These are phyloP conservation scores for Cladorrhinum samala DNA, from an alignment of 495 filamentous ascomycete species.

Conservation along the genomic window DNA sequence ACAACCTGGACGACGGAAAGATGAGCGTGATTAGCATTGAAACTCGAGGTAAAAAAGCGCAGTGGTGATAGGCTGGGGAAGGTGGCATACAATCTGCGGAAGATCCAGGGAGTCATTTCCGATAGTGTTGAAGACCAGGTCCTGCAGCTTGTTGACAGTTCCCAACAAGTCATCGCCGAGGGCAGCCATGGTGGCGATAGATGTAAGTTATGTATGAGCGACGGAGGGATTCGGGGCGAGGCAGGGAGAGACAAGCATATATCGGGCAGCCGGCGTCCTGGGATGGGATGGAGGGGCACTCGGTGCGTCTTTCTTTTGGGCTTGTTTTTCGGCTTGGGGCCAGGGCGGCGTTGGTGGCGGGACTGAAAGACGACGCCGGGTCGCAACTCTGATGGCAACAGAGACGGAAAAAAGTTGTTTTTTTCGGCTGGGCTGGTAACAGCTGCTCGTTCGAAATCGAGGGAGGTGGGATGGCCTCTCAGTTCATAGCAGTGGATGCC, in stretches of 20 bases:
- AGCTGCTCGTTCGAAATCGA: not conserved
- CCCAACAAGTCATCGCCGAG: conserved; percentile 88
- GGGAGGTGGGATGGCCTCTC: conserved; percentile 17
- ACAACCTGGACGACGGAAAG: conserved; percentile 62
- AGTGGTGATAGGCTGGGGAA: conserved; percentile 10
- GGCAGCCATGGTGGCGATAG: conserved; percentile 42
- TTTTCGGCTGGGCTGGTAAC: conserved; percentile 3
- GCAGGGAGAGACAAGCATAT: no score
- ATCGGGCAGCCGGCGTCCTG: no score
- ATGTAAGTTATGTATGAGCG: not conserved
- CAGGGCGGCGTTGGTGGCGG: no score
- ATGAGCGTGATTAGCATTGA: conserved; percentile 3
- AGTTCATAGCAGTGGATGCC: conserved; percentile 17
- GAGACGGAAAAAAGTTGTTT: conserved; percentile 1
- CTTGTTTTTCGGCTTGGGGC: no score
- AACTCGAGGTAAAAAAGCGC: not conserved
- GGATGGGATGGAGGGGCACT: no score
- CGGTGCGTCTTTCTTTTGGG: no score
- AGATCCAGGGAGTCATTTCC: conserved; percentile 97
- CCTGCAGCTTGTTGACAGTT: conserved; percentile 94
- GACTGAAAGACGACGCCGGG: conserved; percentile 14
- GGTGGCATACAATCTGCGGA: conserved; percentile 82
- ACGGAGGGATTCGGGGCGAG: not conserved
- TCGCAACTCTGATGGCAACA: conserved; percentile 3
- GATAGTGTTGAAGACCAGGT: conserved; percentile 98